Percentiles rank a stretch among this genome's conserved stretches.
These are phyloP conservation scores for Monosporascus sp. DNA, from an alignment of 2,329 filamentous ascomycete species.

Conservation along the genomic window DNA sequence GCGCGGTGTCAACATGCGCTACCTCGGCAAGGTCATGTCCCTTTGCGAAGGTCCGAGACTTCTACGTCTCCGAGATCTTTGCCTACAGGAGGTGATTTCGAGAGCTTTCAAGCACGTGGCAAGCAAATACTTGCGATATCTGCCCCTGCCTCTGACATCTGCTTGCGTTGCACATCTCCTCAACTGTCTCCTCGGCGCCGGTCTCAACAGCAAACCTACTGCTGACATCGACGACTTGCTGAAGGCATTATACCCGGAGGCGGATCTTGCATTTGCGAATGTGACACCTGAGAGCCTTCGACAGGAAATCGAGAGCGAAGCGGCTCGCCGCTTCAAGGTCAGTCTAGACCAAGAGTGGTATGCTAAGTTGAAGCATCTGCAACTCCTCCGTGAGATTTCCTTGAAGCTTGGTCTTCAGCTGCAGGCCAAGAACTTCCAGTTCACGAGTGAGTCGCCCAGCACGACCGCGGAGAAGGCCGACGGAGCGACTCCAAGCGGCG, in stretches of 20 bases:
- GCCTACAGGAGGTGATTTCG: conserved; percentile 89
- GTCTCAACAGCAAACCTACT: conserved; percentile 69
- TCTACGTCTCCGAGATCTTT: conserved; percentile 69
- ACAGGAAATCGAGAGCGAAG: conserved; percentile 65
- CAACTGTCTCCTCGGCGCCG: conserved; percentile 82
- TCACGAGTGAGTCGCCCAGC: conserved; percentile 39
- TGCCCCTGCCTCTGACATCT: conserved; percentile 75
- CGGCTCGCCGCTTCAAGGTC: conserved; percentile 70
- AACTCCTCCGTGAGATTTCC: conserved; percentile 82
- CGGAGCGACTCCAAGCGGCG: conserved; percentile 26
- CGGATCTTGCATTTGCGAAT: conserved; percentile 74
- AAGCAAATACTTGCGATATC: conserved; percentile 69
- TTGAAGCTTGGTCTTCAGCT: conserved; percentile 89
- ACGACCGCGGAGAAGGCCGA: conserved; percentile 22
- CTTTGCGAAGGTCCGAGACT: conserved; percentile 67
- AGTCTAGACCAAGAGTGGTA: conserved; percentile 65
- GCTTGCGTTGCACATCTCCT: conserved; percentile 79
- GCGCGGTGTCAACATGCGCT: conserved; percentile 93
- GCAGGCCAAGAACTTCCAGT: conserved; percentile 70
- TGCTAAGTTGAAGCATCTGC: conserved; percentile 62
- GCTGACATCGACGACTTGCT: conserved; percentile 72
- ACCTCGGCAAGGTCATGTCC: conserved; percentile 78
- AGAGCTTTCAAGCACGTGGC: conserved; percentile 92
- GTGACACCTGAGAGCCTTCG: conserved; percentile 69
- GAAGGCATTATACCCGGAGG: conserved; percentile 71